Conservation (phyloP, 805 yeast species). For the Kluyveromyces dobzhanskii region DNA sequence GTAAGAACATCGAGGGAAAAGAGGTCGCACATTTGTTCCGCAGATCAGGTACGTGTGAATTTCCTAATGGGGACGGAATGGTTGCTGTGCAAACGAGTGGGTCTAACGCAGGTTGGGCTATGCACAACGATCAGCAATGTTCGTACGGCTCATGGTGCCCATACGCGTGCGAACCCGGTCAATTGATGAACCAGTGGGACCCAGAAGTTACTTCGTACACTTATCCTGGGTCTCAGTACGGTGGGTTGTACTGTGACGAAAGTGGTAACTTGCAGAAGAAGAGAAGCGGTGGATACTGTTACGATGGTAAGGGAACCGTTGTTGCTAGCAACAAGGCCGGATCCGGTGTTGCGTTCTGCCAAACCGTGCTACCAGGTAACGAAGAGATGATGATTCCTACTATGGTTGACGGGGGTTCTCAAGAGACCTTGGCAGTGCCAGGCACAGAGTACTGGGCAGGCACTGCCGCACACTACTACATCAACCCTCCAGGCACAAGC, state of each 20-base stretch:
- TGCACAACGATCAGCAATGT: constrained; percentile 67
- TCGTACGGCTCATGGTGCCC: constrained; percentile 78
- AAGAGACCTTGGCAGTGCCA: constrained; percentile 70
- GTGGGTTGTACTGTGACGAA: constrained; percentile 71
- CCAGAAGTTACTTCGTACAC: constrained; percentile 60
- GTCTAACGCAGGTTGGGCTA: constrained; percentile 79
- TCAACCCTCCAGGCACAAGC: constrained; percentile 77
- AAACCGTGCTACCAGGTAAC: constrained; percentile 88
- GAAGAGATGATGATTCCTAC: constrained; percentile 94
- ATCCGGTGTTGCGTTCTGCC: constrained; percentile 71
- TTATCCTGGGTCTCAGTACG: constrained; percentile 72
- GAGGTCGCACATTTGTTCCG: constrained; percentile 20
- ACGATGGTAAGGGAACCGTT: constrained; percentile 73
- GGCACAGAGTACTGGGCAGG: constrained; percentile 76
- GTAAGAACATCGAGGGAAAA: constrained; percentile 23
- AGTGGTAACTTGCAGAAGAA: constrained; percentile 63
- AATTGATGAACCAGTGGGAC: constrained; percentile 86
- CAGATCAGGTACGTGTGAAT: constrained; percentile 43
- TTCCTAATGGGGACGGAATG: constrained; percentile 61
- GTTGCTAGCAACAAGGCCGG: constrained; percentile 48
- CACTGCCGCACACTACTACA: constrained; percentile 80
- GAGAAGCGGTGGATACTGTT: constrained; percentile 54
- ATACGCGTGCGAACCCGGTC: constrained; percentile 86
- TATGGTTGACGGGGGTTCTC: constrained; percentile 39
- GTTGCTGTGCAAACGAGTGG: constrained; percentile 56